phyloP scores from a whole-genome alignment of 2,329 filamentous ascomycete genomes.

The Aspergillus piperis region DNA sequence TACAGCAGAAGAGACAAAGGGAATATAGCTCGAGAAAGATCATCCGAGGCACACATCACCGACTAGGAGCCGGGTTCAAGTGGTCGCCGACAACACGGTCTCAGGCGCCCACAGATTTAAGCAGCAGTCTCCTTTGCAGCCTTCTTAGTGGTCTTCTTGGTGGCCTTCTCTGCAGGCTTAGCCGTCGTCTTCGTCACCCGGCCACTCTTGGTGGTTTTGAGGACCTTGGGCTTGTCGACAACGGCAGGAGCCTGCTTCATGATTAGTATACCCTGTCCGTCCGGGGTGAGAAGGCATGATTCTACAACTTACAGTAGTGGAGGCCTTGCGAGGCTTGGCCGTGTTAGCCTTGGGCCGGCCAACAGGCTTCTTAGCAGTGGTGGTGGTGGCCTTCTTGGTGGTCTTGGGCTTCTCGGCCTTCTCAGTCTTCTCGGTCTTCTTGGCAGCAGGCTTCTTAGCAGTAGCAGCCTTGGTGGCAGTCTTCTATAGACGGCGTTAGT shows the following conservation, averaged over 20 bases:
- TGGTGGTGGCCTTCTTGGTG: conserved; percentile 47
- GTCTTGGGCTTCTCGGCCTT: conserved; percentile 47
- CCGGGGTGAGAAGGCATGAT: background rate
- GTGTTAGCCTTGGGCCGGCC: conserved; percentile 56
- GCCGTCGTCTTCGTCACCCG: conserved; percentile 71
- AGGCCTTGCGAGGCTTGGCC: conserved; percentile 56
- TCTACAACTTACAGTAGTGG: conserved; percentile 40
- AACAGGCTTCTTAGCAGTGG: conserved; percentile 53
- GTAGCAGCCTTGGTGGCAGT: conserved; percentile 25
- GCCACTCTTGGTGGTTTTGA: conserved; percentile 83
- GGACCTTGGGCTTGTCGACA: conserved; percentile 67
- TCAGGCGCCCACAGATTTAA: conserved; percentile 11
- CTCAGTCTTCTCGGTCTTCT: conserved; percentile 36
- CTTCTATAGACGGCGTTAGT: background rate
- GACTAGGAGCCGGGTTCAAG: conserved; percentile 20
- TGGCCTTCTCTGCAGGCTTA: conserved; percentile 49
- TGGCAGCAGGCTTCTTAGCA: conserved; percentile 27
- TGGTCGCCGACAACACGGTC: conserved; percentile 22
- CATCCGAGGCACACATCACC: conserved; percentile 19
- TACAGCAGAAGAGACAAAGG: conserved; percentile 33
- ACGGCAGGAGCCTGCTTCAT: conserved; percentile 61
- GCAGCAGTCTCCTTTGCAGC: conserved; percentile 1
- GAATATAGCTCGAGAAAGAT: conserved; percentile 27
- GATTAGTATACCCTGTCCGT: conserved; percentile 23
- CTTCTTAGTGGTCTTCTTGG: conserved; percentile 50